phyloP scores from a whole-genome alignment of 2,329 filamentous ascomycete genomes.

The Penicillium vulpinum region DNA sequence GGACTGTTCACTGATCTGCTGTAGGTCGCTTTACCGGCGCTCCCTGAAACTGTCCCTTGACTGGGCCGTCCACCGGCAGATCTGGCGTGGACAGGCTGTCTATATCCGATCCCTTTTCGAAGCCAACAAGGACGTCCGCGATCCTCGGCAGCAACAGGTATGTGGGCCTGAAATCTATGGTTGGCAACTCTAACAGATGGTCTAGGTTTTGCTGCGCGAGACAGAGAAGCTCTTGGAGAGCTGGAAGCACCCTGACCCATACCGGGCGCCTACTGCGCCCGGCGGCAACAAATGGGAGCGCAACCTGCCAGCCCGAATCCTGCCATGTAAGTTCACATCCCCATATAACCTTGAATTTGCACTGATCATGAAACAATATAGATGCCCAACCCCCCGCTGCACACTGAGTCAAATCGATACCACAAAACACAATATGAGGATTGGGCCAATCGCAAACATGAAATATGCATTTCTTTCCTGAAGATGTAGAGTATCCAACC shows the following conservation, averaged over 20 bases:
- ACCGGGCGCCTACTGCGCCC: constrained; percentile 82
- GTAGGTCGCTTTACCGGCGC: constrained; percentile 78
- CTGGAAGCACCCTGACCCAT: constrained; percentile 98
- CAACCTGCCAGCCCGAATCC: constrained; percentile 77
- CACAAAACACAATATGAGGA: not conserved
- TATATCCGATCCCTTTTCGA: constrained; percentile 96
- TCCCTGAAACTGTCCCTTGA: constrained; percentile 90
- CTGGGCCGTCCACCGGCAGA: constrained; percentile 88
- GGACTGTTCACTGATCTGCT: constrained; percentile 29
- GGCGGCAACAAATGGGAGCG: constrained; percentile 97
- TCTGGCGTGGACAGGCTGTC: constrained; percentile 94
- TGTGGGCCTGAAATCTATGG: not conserved
- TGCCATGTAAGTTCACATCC: constrained; percentile 68
- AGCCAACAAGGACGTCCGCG: constrained; percentile 79
- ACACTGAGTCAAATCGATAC: constrained; percentile 19
- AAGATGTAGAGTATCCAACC: not conserved
- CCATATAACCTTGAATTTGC: not conserved
- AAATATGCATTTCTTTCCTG: not conserved
- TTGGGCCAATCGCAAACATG: not conserved
- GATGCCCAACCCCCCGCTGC: constrained; percentile 28
- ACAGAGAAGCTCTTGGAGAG: constrained; percentile 83
- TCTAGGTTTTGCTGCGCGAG: constrained; percentile 77
- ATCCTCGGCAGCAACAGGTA: constrained; percentile 85
- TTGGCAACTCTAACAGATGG: constrained; percentile 3
- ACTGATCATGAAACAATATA: constrained; percentile 10